Conservation (phyloP, 2,329 filamentous ascomycete species). For the Pseudocercospora macadamiae region DNA sequence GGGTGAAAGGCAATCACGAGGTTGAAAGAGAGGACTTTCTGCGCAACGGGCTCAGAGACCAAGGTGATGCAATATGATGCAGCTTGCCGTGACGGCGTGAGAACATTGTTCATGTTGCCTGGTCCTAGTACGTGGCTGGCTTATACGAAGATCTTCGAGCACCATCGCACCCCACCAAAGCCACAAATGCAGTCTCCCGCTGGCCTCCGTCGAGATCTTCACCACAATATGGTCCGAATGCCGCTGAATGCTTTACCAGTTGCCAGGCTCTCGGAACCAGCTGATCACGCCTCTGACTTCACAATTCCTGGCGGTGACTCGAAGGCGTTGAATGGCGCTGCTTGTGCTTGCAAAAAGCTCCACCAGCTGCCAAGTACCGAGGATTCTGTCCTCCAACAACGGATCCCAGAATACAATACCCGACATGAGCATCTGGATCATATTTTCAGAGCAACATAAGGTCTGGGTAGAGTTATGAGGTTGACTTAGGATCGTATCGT, state of each 20-base stretch:
- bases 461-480: too few relatives aligned
- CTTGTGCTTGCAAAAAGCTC: neutral
- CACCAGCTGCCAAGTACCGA: neutral
- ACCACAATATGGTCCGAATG: neutral
- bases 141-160: conserved; percentile 1
- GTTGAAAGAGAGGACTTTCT: conserved; percentile 73
- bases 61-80: conserved; percentile 19
- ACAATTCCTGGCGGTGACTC: neutral
- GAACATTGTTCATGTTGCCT: neutral
- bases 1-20: conserved; percentile 68
- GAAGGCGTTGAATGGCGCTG: neutral
- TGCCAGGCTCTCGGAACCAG: too few relatives aligned
- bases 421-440: too few relatives aligned
- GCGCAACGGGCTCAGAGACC: conserved; percentile 59
- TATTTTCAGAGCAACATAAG: too few relatives aligned
- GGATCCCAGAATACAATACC: too few relatives aligned
- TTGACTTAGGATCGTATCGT: too few relatives aligned
- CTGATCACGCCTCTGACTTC: too few relatives aligned
- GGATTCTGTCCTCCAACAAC: neutral
- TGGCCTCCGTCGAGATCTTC: conserved; percentile 7
- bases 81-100: neutral
- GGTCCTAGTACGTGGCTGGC: neutral
- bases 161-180: neutral
- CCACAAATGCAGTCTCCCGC: conserved; percentile 12
- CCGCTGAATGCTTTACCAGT: too few relatives aligned